Base-by-base conservation (phyloP, 805 yeast genomes). In the Ogataea siamensis region DNA sequence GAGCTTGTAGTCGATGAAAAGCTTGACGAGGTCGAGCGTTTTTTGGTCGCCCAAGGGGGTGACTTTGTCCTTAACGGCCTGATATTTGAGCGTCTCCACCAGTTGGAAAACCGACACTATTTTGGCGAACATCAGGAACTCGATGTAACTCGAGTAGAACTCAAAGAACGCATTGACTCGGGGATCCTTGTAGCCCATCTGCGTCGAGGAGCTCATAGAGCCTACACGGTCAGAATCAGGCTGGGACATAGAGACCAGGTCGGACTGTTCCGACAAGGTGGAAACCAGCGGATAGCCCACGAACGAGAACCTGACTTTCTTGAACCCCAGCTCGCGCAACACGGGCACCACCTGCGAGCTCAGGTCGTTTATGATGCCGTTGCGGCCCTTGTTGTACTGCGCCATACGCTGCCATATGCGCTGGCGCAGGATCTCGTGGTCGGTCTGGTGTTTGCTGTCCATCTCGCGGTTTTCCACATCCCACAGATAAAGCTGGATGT, bases 1-100 rank as follows among this genome's bases (percentile, higher is more conserved):
- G 31, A 56, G 28, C 39, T 60, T 59, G 43, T 61, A 61, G 36
- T 58, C 63, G 19, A 62, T 42, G 42, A 60, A 60, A n/a, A 57
- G 40, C 28, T 54, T 55, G 19, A 54, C 42, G 21, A 61, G 33
- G 4, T 46, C 37, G 5, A 58, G 14, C 4, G 47, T 43, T 15
- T 52, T 54, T 3, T 27, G 14, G 19, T 44, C 47, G 15, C 32
- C 20, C 8, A 22, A 6, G 11, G 25, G 17, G 14, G 17, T 13
- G n/a, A 24, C 21, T 7, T 13, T 9, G 11, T 16, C 33, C 6
- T 9, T 20, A 12, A 17, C 14, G 10, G 37, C 33, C 14, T 45
- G 32, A 20, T 37, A 40, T 14, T 43, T 37, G 12, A 46, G 28
- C 7, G 43, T 41, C 7, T 49, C 43, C 17, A 47, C 33, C 13